A percentile compares a stretch with the other conserved stretches of the same genome.
These are phyloP conservation scores for Huntiella bhutanensis DNA, from an alignment of 2,329 filamentous ascomycete genomes.

Conservation along the genomic window DNA sequence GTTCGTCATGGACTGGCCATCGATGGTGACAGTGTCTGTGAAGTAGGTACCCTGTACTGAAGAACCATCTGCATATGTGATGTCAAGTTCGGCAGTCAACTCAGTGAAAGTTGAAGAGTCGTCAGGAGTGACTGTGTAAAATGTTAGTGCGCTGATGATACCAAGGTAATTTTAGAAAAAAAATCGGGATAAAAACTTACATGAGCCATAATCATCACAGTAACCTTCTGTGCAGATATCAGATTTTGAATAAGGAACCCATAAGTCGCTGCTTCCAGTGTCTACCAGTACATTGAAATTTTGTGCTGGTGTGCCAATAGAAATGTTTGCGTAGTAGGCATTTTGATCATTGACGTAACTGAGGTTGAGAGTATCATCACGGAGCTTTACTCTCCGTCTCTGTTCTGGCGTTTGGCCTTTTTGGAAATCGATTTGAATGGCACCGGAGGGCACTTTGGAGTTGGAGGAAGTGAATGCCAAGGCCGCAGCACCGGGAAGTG, in stretches of 20 bases:
- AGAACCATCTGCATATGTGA: constrained; percentile 42
- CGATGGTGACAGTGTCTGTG: constrained; percentile 35
- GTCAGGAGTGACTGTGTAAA: constrained; percentile 24
- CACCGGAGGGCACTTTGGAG: neutral
- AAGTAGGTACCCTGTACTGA: constrained; percentile 40
- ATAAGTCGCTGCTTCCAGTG: constrained; percentile 47
- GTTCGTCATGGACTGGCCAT: constrained; percentile 29
- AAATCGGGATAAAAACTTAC: constrained; percentile 12
- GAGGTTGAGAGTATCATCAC: constrained; percentile 1
- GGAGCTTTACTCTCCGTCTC: neutral
- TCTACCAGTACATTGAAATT: constrained; percentile 39
- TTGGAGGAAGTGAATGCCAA: neutral
- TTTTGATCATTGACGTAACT: constrained; percentile 14
- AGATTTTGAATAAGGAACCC: constrained; percentile 29
- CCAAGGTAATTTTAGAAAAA: neutral
- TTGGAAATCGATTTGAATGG: constrained; percentile 4
- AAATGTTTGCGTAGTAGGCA: constrained; percentile 35
- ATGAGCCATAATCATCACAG: constrained; percentile 18
- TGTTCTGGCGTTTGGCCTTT: neutral
- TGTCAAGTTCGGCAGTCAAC: constrained; percentile 30
- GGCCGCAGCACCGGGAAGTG: neutral
- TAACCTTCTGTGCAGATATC: constrained; percentile 20
- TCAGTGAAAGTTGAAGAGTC: constrained; percentile 28
- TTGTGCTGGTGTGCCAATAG: constrained; percentile 38
- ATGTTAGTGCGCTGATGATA: constrained; percentile 11